Evolutionary conservation across 805 yeast species (phyloP).

Genomic region (Monosporozyma siamensis): DNA sequence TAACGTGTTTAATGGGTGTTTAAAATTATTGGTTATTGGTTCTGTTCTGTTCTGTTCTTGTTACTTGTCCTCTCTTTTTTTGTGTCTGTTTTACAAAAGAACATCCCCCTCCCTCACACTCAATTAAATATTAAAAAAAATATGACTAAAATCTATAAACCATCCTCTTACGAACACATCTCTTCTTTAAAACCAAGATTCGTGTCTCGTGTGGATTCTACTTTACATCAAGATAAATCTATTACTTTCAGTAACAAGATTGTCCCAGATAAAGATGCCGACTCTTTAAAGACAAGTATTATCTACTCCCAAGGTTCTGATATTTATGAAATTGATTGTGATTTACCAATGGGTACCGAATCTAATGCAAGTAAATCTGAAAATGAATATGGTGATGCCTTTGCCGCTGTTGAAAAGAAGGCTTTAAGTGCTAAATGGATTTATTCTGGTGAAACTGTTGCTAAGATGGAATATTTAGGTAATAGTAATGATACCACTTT

Average conservation of each 20-base stretch:
- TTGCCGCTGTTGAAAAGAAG: not conserved
- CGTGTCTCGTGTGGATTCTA: conserved; percentile 26
- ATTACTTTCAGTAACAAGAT: conserved; percentile 19
- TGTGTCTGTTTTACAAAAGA: too few species aligned
- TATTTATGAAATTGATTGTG: conserved; percentile 22
- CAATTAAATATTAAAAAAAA: too few species aligned
- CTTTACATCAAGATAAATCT: conserved; percentile 16
- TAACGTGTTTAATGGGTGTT: too few species aligned
- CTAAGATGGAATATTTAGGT: conserved; percentile 20
- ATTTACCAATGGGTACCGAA: conserved; percentile 23
- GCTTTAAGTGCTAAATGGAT: conserved; percentile 20
- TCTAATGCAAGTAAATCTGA: not conserved
- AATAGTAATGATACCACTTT: conserved; percentile 33
- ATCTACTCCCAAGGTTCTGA: conserved; percentile 23
- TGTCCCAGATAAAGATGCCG: conserved; percentile 20
- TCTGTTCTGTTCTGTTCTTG: too few species aligned
- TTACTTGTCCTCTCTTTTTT: too few species aligned
- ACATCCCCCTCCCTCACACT: too few species aligned
- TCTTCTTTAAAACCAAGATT: conserved; percentile 32
- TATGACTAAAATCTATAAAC: too few species aligned
- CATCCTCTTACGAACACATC: conserved; percentile 48
- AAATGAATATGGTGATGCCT: conserved; percentile 46
- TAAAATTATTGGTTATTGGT: too few species aligned
- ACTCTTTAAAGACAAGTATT: conserved; percentile 18
- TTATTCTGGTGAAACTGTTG: conserved; percentile 26